Evolutionary conservation across 176 grass and related monocot genomes (phyloP).

Genomic region (Rhipidocladum racemiflorum): DNA sequence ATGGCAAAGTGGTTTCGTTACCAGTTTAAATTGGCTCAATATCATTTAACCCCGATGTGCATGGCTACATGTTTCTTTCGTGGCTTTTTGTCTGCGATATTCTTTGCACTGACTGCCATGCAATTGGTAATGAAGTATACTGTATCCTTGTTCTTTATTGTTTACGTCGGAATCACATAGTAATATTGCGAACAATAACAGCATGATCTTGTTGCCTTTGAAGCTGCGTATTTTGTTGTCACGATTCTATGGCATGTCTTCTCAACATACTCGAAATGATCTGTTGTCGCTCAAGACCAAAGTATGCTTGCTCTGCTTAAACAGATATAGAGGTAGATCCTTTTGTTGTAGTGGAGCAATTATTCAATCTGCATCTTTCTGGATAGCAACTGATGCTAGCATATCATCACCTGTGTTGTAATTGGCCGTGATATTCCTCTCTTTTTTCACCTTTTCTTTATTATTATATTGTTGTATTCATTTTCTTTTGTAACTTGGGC

Average conservation of each 20-base stretch:
- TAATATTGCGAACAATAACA: conserved; percentile 4
- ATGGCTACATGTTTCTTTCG: neutral
- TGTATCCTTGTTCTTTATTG: neutral
- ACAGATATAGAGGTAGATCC: conserved; percentile 2
- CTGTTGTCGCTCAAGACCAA: neutral
- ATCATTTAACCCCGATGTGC: neutral
- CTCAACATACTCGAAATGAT: neutral
- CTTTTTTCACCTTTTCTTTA: conserved; percentile 12
- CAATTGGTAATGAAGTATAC: neutral
- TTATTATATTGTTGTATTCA: conserved; percentile 5
- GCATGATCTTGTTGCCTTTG: neutral
- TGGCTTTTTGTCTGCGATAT: neutral
- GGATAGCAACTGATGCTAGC: conserved; percentile 32
- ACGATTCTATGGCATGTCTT: conserved; percentile 5
- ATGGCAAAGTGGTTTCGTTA: neutral
- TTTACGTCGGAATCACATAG: neutral
- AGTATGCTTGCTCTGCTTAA: neutral
- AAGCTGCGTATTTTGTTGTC: conserved; percentile 8
- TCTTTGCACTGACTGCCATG: neutral
- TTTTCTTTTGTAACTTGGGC: conserved; percentile 14
- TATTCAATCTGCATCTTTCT: conserved; percentile 21
- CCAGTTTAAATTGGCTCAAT: neutral
- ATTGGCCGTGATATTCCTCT: conserved; percentile 16
- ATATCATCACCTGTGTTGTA: conserved; percentile 15
- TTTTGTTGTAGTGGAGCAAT: conserved; percentile 43